Evolutionary conservation across 345 rosid genomes (phyloP), one percentile per base, ranked within the genome.

Genomic region (Acer yangbiense): DNA sequence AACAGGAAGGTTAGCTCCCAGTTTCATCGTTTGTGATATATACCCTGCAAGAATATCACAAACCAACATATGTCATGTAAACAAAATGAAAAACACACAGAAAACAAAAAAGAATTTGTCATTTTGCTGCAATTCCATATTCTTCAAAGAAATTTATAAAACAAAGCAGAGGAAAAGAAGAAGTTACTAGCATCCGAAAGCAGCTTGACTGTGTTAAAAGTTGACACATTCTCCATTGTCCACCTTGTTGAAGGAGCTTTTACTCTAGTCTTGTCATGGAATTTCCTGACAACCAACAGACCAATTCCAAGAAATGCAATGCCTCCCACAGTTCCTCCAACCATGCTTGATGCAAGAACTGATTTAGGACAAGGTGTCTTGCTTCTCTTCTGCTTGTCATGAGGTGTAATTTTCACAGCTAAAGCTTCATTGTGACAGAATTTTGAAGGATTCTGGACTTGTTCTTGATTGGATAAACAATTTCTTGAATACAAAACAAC

Each of bases 161-260:
- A 25, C 32, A 29, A 58, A 57, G 35, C 9, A 76, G 14, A 13
- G 35, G 72, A 25, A 62, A 44, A 9, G 32, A 18, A 48, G 55
- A 76, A 58, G 90, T 85, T 80, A 89, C 95, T 88, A 74, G 95
- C 95, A 84, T 91, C 89, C 18, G 91, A 85, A 32, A 91, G 85
- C 62, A 91, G 80, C 85, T 87, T 89, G n/a, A 82, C 79, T 16
- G 87, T 82, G 83, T 84, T 83, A 3, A 68, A 4, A 9, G 83
- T 63, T 8, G 87, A 75, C 8, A 67, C 83, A 10, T 84, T 86
- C 77, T 84, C 87, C 35, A 29, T 54, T 16, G 78, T 83, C 11
- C 80, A 27, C 83, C 82, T 85, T 32, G 83, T 65, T 10, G 77
- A 77, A 50, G 81, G n/a, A 21, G 35, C 71, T 65, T 76, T 79